Base-by-base conservation (phyloP, 768 basidiomycete species). In the Pisolithus albus region DNA sequence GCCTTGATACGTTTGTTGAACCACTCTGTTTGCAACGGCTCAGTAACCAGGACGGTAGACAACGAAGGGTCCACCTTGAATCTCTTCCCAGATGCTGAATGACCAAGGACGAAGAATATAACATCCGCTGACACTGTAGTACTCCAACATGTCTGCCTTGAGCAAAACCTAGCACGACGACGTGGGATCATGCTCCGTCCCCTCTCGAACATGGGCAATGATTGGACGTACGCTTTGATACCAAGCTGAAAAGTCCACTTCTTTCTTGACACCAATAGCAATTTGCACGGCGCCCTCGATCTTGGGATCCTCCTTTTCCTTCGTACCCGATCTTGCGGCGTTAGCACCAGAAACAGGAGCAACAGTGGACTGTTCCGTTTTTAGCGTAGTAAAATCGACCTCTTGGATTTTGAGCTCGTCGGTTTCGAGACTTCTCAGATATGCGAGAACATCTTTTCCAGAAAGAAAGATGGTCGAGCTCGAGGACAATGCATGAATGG, bases 91-190 rank as follows among this genome's bases (percentile, higher is more conserved):
- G 62, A 99, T 92, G 58, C 84, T 84, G 70, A 89, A 98, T 1
- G 92, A 94, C 91, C 92, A 94, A 1, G 96, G 96, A 65, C 90
- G 92, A 52, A 99, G 84, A 67, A 98, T 96, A 71, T 99, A 99
- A 65, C 96, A 99, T 15, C 96, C 96, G 55, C 91, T 93, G 67
- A 99, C 92, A 68, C 83, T 94, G 75, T 99, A 98, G 71, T 98
- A 99, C 62, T 99, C 96, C 49, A 99, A 71, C 96, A 99, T 99
- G 58, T 99, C 94, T 5, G 93, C 88, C 75, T 97, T 97, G 70
- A 97, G 74, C 55, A 99, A 75, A n/a, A 96, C 93, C 92, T 95
- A 52, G 6, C 13, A 18, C 4, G 9, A 11, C 40, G 40, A 41
- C 23, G 23, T 18, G 8, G 21, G 11, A 41, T 41, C 7, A 41